phyloP scores from a whole-genome alignment of 2,329 filamentous ascomycete genomes.

The Nothomitra cinnamomea region DNA sequence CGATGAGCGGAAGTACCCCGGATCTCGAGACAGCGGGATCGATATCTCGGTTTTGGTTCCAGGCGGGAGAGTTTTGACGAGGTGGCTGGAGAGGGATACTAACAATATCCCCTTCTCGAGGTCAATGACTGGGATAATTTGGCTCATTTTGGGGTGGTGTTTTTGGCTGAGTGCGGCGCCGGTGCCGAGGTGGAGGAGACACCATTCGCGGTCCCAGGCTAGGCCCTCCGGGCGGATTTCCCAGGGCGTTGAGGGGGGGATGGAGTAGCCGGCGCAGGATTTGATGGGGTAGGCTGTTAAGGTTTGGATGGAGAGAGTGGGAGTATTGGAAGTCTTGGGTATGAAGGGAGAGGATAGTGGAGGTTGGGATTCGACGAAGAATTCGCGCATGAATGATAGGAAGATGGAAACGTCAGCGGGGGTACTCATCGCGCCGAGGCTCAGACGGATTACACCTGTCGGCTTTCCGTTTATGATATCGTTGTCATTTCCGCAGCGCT shows the following conservation, averaged over 20 bases:
- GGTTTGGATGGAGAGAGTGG: conserved; percentile 26
- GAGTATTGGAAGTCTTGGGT: not conserved
- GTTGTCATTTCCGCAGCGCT: conserved; percentile 68
- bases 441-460: conserved; percentile 71
- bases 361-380: conserved; percentile 22
- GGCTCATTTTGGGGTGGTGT: conserved; percentile 69
- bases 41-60: conserved; percentile 22
- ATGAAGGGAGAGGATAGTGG: not conserved
- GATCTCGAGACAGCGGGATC: conserved; percentile 52
- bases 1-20: conserved; percentile 29
- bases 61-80: conserved; percentile 1
- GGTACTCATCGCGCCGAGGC: conserved; percentile 81
- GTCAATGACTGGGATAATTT: conserved; percentile 61
- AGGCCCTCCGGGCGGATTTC: conserved; percentile 66
- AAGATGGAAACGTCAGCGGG: conserved; percentile 56
- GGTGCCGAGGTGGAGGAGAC: conserved; percentile 72
- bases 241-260: conserved; percentile 52
- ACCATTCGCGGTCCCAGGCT: conserved; percentile 95
- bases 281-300: conserved; percentile 74
- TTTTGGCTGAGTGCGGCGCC: conserved; percentile 80
- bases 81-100: conserved; percentile 23
- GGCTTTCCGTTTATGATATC: conserved; percentile 73
- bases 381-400: conserved; percentile 43
- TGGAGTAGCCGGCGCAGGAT: conserved; percentile 65
- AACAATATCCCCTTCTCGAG: conserved; percentile 47